These are phyloP conservation scores for Penicillium alfredii DNA, from an alignment of 495 filamentous ascomycete genomes.

Conservation along the genomic window DNA sequence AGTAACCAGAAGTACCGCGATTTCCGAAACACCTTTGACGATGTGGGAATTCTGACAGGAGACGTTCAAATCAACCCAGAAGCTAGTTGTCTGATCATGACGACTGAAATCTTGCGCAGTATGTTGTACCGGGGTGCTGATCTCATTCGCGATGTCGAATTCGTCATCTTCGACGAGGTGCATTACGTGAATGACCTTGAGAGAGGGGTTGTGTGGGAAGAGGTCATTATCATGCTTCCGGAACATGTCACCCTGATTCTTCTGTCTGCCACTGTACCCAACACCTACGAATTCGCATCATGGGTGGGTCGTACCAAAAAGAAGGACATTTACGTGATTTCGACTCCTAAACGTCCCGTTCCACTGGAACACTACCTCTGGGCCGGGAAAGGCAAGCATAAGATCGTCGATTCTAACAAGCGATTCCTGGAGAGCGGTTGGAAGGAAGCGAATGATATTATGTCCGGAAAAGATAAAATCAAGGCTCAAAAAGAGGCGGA, in stretches of 20 bases:
- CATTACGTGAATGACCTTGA: conserved; percentile 99
- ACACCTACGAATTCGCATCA: conserved; percentile 94
- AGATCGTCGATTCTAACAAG: conserved; percentile 91
- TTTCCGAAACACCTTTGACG: conserved; percentile 81
- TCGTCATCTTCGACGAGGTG: conserved; percentile 98
- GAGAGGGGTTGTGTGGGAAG: conserved; percentile 97
- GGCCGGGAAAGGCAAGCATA: conserved; percentile 85
- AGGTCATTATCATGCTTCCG: conserved; percentile 99
- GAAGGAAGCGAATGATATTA: conserved; percentile 84
- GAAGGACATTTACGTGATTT: conserved; percentile 98
- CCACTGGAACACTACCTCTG: conserved; percentile 95
- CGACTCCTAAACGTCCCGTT: conserved; percentile 89
- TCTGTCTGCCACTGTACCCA: conserved; percentile 93
- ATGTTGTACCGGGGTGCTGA: conserved; percentile 98
- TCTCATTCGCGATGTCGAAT: conserved; percentile 94
- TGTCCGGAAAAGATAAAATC: conserved; percentile 76
- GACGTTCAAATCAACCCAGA: conserved; percentile 98
- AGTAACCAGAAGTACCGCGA: conserved; percentile 99
- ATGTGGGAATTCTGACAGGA: conserved; percentile 93
- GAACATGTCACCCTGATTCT: conserved; percentile 94
- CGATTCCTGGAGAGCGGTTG: conserved; percentile 82
- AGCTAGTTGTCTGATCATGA: conserved; percentile 98
- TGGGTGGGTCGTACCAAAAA: conserved; percentile 98
- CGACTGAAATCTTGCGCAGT: conserved; percentile 93
- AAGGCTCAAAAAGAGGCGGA: conserved; percentile 51